Base-by-base conservation (phyloP, 2,329 filamentous ascomycete genomes). In the Colletotrichum paranaense region DNA sequence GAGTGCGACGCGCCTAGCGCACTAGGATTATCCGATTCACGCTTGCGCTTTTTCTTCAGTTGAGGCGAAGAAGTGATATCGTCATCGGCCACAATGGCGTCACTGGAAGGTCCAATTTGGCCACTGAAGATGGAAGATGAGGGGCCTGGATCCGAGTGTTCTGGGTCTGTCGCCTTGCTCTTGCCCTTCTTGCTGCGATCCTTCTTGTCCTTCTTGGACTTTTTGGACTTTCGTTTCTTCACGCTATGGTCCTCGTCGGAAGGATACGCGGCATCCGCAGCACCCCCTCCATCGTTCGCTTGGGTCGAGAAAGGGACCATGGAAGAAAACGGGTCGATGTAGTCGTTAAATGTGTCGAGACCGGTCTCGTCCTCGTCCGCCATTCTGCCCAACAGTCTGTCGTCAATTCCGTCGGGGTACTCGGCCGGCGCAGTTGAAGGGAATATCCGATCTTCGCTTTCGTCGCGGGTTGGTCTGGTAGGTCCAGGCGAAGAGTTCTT, bases 401-500 rank as follows among this genome's bases (percentile, higher is more conserved):
- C 58, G 16, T 73, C 66, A 30, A 67, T 57, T 7, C 30, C 62
- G 26, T 66, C 52, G 46, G 49, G 38, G 14, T 57, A 32, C 55
- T 68, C 52, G 38, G 67, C 53, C 16, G 71, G 71, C 30, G 71
- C 71, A 19, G 71, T 73, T 3, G 71, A 73, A 7, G 71, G 24
- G 26, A 66, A 66, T 1, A 11, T 24, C 12, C 56, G 35, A 24
- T 24, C 28, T 4, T 30, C 30, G 55, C 22, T 22, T 8, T 66
- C 49, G 22, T 71, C 62, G 30, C 26, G 52, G 2, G 53, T 16
- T 9, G 71, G 67, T 22, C 71, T 70, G 28, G 46, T 28, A 22
- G 71, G 71, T 32, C 71, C 71, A 26, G 71, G 71, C 2, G 67
- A 73, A 55, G 71, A 73, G 49, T 71, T 64, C 56, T 73, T 73